These are phyloP conservation scores for Meyerozyma guilliermondii DNA, from an alignment of 1,139 yeast species.

Conservation along the genomic window DNA sequence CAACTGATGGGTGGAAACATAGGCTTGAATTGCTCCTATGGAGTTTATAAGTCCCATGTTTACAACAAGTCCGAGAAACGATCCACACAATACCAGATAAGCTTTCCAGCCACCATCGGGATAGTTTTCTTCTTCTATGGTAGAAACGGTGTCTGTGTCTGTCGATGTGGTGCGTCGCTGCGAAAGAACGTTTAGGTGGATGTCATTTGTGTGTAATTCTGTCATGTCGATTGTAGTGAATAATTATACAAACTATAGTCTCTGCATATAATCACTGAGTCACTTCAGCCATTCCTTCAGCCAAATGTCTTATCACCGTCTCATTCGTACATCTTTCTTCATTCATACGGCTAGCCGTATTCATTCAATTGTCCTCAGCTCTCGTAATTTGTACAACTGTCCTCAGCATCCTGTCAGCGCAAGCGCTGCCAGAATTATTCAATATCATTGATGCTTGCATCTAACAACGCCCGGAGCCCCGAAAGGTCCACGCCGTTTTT, in stretches of 20 bases:
- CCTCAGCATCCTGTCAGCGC: too few species aligned
- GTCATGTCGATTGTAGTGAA: too few species aligned
- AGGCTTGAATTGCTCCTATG: slow-evolving; percentile 58
- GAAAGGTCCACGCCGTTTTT: neutral
- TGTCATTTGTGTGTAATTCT: neutral
- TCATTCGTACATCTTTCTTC: too few species aligned
- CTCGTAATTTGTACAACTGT: too few species aligned
- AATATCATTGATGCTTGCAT: neutral
- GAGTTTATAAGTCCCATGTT: slow-evolving; percentile 59
- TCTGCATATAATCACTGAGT: too few species aligned
- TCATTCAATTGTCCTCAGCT: too few species aligned
- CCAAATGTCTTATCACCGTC: too few species aligned
- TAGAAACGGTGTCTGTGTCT: neutral
- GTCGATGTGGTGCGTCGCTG: neutral
- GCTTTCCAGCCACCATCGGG: slow-evolving; percentile 65
- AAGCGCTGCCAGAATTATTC: neutral
- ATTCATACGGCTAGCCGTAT: too few species aligned
- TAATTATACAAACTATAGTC: too few species aligned
- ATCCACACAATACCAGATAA: slow-evolving; percentile 56
- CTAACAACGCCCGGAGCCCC: neutral
- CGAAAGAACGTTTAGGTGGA: neutral
- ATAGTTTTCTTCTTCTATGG: slow-evolving; percentile 15
- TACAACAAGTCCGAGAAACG: slow-evolving; percentile 53
- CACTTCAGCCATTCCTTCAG: too few species aligned
- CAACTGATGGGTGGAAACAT: slow-evolving; percentile 48